phyloP scores from a whole-genome alignment of 2,329 filamentous ascomycete species.

The Didymella segeticola region DNA sequence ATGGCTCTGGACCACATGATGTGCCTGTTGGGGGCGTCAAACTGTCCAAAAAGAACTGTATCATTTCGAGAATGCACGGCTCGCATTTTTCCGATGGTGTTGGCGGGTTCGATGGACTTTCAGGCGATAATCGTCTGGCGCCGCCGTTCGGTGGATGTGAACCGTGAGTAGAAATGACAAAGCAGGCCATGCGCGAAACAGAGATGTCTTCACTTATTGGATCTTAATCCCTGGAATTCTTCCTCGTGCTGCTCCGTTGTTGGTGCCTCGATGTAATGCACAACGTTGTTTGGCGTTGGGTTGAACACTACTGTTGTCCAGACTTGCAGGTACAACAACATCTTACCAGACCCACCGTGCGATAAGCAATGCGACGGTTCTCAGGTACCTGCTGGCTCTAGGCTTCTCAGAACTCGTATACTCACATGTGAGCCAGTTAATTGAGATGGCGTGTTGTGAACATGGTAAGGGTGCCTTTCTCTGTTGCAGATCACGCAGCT shows the following conservation, averaged over 20 bases:
- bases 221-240: neutral
- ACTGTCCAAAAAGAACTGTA: too few species aligned
- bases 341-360: neutral
- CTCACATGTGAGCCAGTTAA: neutral
- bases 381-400: neutral
- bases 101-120: too few species aligned
- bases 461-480: too few species aligned
- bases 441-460: too few species aligned
- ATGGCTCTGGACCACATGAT: too few species aligned
- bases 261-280: neutral
- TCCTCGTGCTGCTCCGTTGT: neutral
- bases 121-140: too few species aligned
- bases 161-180: too few species aligned
- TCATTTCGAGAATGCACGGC: too few species aligned
- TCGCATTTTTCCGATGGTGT: too few species aligned
- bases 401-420: neutral
- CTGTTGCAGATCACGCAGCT: too few species aligned
- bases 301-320: neutral
- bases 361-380: neutral
- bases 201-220: neutral
- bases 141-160: too few species aligned
- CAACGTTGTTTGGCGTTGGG: neutral
- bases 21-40: too few species aligned
- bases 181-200: neutral
- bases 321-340: neutral